Base-by-base conservation (phyloP, 352 stramenopile species). In the Elongisporangium senticosum region DNA sequence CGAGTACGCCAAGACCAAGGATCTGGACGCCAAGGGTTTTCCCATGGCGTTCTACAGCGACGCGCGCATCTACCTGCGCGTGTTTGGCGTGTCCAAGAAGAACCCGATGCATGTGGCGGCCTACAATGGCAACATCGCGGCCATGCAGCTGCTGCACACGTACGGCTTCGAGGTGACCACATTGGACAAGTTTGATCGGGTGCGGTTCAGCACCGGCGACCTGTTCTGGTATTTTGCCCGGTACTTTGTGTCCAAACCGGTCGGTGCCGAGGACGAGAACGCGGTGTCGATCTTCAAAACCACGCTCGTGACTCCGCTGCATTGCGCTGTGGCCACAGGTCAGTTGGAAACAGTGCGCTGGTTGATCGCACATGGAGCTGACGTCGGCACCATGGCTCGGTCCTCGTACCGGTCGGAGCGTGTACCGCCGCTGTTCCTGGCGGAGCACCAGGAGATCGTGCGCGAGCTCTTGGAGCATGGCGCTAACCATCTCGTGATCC, bases 161-260 rank as follows among this genome's bases (percentile, higher is more conserved):
- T 64, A 72, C 14, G 83, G 83, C 3, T 93, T 94, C 52, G 67
- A 79, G 7, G 49, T 90, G 20, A 82, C 77, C 4, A 64, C 76
- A 2, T 68, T 90, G 55, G 85, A 94, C 68, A 94, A 94, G 56
- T 87, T 93, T 53, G 77, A 61, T 17, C 82, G 84, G 28, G 80
- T 94, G 53, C 80, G 84, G 5, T 87, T 94, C 55, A 87, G 69
- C 22, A 94, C 84, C 8, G 84, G 84, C 17, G 82, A 94, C 56
- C 56, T 94, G 39, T 94, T 93, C 47, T 89, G 76, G 78, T 91
- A 89, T 51, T 86, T 92, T 51, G 79, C 80, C 33, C 74, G 77
- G 14, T 86, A 83, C 43, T 85, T 94, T 37, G 74, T 94, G n/a
- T 58, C 66, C 3, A 74, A 73, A 3, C 79, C 78, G 2, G 65